Evolutionary conservation across 148 eudicot genomes (phyloP), one percentile per base, ranked within the genome.

Genomic region (Arbutus unedo): DNA sequence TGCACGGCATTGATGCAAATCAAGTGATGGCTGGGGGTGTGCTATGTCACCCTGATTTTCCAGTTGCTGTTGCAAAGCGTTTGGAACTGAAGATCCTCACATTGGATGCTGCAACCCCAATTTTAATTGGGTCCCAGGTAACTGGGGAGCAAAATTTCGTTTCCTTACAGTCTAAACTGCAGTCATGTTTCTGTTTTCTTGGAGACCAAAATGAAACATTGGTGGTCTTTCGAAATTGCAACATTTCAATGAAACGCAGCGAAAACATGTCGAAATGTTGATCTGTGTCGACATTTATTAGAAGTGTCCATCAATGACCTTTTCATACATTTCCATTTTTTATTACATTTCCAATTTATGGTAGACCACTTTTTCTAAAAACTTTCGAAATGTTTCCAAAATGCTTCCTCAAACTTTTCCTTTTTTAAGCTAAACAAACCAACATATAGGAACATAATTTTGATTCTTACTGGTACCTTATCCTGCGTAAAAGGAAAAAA

Each of bases 31-130:
- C 98, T 43, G 99, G 99, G 4, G 94, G 96, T 76, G 98, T 94
- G 70, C 81, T 96, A 67, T 96, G 99, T 78, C 99, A 96, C 85
- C 99, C 98, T 6, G 94, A 94, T 88, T 96, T 85, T 90, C 98
- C 99, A 9, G 91, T 96, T 64, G 83, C 88, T 84, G 91, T 93
- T 74, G 88, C 98, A 70, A 88, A 91, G 68, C 92, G 78, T 81
- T 89, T 96, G 87, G 98, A 94, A 87, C 87, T 96, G 57, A 96
- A 94, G 87, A 85, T 96, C 87, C 91, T 96, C 54, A 88, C 90
- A 68, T 86, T 96, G 88, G 98, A 96, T 75, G 86, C 86, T 73
- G 80, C 91, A 80, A 89, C 87, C 49, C 99, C 99, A 5, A 91
- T 96, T 50, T 82, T 96, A 62, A 88, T 89, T 51, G 99, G 99